Base-by-base conservation (phyloP, 306 rosid genomes). In the Cicer chorassanicum region DNA sequence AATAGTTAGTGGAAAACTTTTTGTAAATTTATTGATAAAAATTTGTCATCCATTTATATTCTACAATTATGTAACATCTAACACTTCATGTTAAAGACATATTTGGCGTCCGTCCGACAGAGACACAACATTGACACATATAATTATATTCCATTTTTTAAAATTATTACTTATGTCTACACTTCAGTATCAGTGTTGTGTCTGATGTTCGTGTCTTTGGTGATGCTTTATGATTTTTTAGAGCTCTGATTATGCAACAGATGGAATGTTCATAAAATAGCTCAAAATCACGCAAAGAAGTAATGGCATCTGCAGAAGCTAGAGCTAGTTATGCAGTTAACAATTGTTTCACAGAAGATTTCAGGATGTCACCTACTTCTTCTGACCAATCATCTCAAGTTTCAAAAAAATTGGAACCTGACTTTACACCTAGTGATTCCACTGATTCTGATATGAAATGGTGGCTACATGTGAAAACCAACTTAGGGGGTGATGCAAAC, bases 401-500 rank as follows among this genome's bases (percentile, higher is more conserved):
- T 61, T 78, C 83, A 39, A 12, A 78, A 21, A 80, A 65, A 29
- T 53, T 82, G 36, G 87, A 79, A 62, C 73, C 89, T 21, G 83
- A 82, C 78, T 68, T 51, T 79, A 62, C 67, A 56, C 78, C 80
- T 65, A 44, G 75, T 73, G 73, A 72, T 80, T 70, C 78, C 16
- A 60, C 19, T 45, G 62, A 53, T 71, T 74, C 80, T 14, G 84
- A 66, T 51, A 85, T 79, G 79, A 83, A 84, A 66, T 91, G 94
- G 96, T 86, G 93, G 92, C 85, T 89, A 77, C 87, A 89, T 85
- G 83, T 76, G 83, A 87, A 87, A 81, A 85, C 86, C 50, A 81
- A 84, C 70, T 3, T 72, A 65, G 86, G 82, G 36, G 82, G 71
- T 8, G 84, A 70, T 43, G 74, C 79, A 56, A 78, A 81, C 76